phyloP scores from a whole-genome alignment of 495 filamentous ascomycete species.

The Chaetomidium leptoderma region DNA sequence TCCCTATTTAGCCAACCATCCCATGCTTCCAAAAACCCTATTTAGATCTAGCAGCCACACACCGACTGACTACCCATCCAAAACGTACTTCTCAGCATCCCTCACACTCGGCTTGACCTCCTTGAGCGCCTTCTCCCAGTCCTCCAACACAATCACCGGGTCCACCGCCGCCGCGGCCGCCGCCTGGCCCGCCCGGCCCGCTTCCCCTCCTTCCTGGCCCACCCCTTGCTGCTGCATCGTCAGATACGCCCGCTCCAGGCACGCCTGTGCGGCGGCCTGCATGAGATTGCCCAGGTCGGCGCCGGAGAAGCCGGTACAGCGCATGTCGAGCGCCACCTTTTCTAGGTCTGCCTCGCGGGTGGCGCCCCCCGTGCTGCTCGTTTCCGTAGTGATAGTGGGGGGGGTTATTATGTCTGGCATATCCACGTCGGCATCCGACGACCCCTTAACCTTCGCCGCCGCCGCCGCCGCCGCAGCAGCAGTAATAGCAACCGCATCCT shows the following conservation, averaged over 20 bases:
- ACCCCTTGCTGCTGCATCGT: constrained; percentile 16
- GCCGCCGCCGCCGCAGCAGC: constrained; percentile 39
- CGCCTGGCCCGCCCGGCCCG: background rate
- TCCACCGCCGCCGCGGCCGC: constrained; percentile 12
- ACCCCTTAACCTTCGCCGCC: constrained; percentile 28
- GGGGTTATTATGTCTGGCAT: background rate
- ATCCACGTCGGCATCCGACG: constrained; percentile 3
- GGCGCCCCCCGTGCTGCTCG: background rate
- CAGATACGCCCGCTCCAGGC: constrained; percentile 56
- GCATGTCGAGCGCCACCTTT: constrained; percentile 56
- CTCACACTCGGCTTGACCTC: constrained; percentile 79
- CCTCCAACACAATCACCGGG: constrained; percentile 57
- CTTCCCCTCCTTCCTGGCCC: too few species aligned
- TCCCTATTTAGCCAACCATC: too few species aligned
- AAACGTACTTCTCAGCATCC: constrained; percentile 38
- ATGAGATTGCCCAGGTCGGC: constrained; percentile 80
- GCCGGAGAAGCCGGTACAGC: constrained; percentile 83
- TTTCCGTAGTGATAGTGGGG: background rate
- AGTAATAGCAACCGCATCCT: too few species aligned
- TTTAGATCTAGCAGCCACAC: too few species aligned
- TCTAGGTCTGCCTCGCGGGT: constrained; percentile 42
- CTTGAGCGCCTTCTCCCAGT: constrained; percentile 70
- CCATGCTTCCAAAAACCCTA: background rate
- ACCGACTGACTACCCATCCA: background rate
- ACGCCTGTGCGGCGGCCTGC: constrained; percentile 70